phyloP scores from a whole-genome alignment of 2,329 filamentous ascomycete genomes.

The Paecilomyces sp. region DNA sequence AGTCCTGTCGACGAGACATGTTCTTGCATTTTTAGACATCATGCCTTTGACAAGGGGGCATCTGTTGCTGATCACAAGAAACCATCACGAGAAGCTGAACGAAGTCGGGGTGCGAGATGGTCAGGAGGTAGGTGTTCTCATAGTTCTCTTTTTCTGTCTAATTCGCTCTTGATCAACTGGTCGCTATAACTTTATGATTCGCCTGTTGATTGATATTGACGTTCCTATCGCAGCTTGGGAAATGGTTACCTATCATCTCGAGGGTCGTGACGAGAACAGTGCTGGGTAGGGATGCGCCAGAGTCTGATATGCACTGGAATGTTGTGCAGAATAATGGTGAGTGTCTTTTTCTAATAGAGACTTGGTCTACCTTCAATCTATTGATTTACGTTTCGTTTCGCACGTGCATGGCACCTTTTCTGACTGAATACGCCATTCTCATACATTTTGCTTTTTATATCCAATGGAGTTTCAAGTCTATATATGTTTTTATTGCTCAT shows the following conservation, averaged over 20 bases:
- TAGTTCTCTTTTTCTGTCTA: not conserved
- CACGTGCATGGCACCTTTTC: not conserved
- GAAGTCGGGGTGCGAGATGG: constrained; percentile 60
- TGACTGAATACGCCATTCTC: not conserved
- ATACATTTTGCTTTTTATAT: not conserved
- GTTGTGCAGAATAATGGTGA: constrained; percentile 88
- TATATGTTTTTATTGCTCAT: not conserved
- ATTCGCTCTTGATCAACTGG: not conserved
- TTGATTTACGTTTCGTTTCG: constrained; percentile 1
- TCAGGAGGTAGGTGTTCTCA: constrained; percentile 51
- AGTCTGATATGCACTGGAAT: constrained; percentile 66
- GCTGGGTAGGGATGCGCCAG: constrained; percentile 34
- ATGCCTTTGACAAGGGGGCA: constrained; percentile 80
- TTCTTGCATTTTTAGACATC: constrained; percentile 89
- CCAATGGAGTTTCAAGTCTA: not conserved
- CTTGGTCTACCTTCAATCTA: not conserved
- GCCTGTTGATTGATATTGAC: not conserved
- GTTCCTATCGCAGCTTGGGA: constrained; percentile 28
- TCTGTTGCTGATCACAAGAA: constrained; percentile 70
- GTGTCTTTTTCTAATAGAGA: constrained; percentile 9
- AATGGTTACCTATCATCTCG: constrained; percentile 47
- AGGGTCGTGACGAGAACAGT: constrained; percentile 68
- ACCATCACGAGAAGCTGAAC: constrained; percentile 70
- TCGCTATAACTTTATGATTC: not conserved
- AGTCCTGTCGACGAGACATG: constrained; percentile 67